phyloP scores from a whole-genome alignment of 208 protist species.

The Crithidia sp. region DNA sequence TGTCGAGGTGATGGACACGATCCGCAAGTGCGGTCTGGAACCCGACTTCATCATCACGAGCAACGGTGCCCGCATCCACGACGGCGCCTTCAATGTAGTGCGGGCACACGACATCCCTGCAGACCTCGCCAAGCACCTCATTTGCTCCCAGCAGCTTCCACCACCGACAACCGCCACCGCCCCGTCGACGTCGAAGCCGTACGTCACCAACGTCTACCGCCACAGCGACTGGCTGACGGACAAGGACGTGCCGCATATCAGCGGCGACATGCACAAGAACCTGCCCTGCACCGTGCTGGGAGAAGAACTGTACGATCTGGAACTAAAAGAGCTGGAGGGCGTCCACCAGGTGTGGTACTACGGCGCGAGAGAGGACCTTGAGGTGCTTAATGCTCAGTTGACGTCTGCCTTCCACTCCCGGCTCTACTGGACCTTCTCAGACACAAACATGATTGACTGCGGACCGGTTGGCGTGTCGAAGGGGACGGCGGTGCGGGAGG shows the following conservation, averaged over 20 bases:
- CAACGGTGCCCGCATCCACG: conserved; percentile 47
- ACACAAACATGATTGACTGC: conserved; percentile 43
- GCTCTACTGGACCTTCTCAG: conserved; percentile 36
- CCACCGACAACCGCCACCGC: not conserved
- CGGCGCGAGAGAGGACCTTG: conserved; percentile 19
- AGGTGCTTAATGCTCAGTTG: conserved; percentile 19
- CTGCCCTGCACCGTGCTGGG: conserved; percentile 27
- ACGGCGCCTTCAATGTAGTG: conserved; percentile 35
- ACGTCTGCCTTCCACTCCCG: conserved; percentile 16
- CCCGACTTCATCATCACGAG: conserved; percentile 46
- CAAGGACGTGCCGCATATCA: conserved; percentile 28
- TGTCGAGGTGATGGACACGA: conserved; percentile 22
- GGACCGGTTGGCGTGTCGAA: conserved; percentile 46
- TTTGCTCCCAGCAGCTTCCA: conserved; percentile 1
- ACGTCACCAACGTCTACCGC: conserved; percentile 54
- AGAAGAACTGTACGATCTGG: conserved; percentile 19
- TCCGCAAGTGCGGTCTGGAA: conserved; percentile 26
- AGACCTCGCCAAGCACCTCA: conserved; percentile 32
- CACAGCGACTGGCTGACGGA: conserved; percentile 65
- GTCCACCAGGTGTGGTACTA: conserved; percentile 41
- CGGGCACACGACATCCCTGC: conserved; percentile 41
- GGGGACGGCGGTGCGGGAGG: conserved; percentile 50
- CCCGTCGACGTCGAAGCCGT: conserved; percentile 9
- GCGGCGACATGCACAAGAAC: conserved; percentile 31
- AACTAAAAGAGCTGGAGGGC: conserved; percentile 19